Evolutionary conservation across 1,139 yeast species (phyloP), one percentile per base, ranked within the genome.

Genomic region (Yamadazyma diospyri): DNA sequence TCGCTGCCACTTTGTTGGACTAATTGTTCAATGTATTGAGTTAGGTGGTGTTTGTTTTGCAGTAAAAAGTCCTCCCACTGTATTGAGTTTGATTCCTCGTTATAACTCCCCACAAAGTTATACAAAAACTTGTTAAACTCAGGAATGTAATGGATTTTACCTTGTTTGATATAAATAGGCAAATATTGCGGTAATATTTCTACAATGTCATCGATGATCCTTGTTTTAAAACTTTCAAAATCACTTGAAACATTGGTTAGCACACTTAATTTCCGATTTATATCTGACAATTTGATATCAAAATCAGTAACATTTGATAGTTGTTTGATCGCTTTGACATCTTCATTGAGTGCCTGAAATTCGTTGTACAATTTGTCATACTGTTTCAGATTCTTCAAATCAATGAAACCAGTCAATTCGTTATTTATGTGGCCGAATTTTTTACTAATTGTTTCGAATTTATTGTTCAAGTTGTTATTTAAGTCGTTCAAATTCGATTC

Each of bases 71-170:
- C 30, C 1, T 47, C 45, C 66, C 65, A 61, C 12, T 35, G 17
- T 9, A 24, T 20, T 7, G 28, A 17, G 42, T 19, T 10, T 20
- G 37, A 34, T 14, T 48, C 53, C 16, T 50, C 42, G 24, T 41
- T 30, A 34, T 57, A 57, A 27, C 53, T 55, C 15, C 63, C 69
- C 21, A 67, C 45, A 33, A 67, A 65, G 16, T 54, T 49, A 35
- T 52, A 57, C 36, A 68, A 48, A 40, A 57, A 65, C 33, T 57
- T 56, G 30, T 62, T 68, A 41, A 68, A 65, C 36, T 64, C 69
- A 0, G 73, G 72, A 4, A 56, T 37, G 30, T 62, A 59, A 38
- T 62, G 69, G n/a, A 68, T 51, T 36, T 60, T 61, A 11, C 53
- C 50, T 38, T 66, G 47, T 32, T 55, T 57, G 15, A 61, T 44